Base-by-base conservation (phyloP, 2,329 filamentous ascomycete genomes). In the Talaromyces rugulosus region DNA sequence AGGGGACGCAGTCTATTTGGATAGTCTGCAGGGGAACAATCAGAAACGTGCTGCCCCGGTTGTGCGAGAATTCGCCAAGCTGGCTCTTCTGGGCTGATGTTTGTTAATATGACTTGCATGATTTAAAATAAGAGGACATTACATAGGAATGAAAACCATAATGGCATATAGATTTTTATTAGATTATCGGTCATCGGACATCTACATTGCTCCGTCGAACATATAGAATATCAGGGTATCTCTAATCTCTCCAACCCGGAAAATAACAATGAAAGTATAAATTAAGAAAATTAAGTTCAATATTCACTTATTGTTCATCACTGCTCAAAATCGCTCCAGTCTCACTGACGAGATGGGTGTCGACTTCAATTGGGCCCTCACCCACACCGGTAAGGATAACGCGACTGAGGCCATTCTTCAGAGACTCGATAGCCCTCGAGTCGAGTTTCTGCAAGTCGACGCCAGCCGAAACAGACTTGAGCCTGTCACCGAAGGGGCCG, bases 371-470 rank as follows among this genome's bases (percentile, higher is more conserved):
- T 0, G 95, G 95, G 0, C 94, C 95, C 74, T 96, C 91, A 1
- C 95, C 95, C 51, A 99, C 95, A 58, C 89, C 85, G 1, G 96
- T 98, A 80, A 93, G 80, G 68, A 99, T 99, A 42, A 99, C 88
- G 66, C 93, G 86, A 77, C 89, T 92, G 5, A 99, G 88, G 30
- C 95, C 95, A 47, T 87, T 84, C 78, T 88, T 87, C 66, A 99
- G 77, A 40, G 86, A 81, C 54, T 82, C 78, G 3, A 89, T 79
- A n/a, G 88, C 83, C 50, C 74, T 69, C 9, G 74, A 66, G 61
- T 78, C 75, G 58, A 84, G 80, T 65, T 87, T 84, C 52, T 92
- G 87, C 23, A 93, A 78, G 54, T 82, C 79, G n/a, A 86, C 81
- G 11, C 75, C 78, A 2, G 83, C 77, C 64, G 81, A 75, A 34